Evolutionary conservation across 2,329 filamentous ascomycete genomes (phyloP).

Genomic region (Monosporascus sp.): DNA sequence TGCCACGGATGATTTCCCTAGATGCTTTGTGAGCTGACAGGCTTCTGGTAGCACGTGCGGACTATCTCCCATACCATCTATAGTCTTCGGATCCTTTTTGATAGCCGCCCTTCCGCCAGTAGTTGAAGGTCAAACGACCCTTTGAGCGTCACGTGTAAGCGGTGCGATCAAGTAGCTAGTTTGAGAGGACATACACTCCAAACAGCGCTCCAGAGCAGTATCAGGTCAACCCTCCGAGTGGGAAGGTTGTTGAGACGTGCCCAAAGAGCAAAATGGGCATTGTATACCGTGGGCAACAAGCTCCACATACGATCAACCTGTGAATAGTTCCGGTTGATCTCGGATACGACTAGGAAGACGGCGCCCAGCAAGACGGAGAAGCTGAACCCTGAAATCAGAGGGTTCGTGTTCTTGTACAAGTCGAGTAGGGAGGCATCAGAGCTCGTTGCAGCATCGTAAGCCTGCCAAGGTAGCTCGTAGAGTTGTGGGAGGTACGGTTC

Average conservation of each 20-base stretch:
- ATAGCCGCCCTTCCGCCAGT: conserved; percentile 94
- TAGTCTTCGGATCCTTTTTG: conserved; percentile 88
- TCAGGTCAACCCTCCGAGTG: conserved; percentile 64
- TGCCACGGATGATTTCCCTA: conserved; percentile 65
- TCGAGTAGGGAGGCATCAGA: conserved; percentile 53
- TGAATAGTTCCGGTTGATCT: conserved; percentile 92
- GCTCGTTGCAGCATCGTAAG: conserved; percentile 55
- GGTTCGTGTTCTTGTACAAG: conserved; percentile 81
- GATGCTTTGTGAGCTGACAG: conserved; percentile 13
- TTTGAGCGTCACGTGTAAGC: conserved; percentile 25
- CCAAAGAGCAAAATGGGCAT: conserved; percentile 80
- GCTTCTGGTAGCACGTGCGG: neutral
- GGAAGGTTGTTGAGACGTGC: conserved; percentile 68
- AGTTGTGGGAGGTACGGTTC: conserved; percentile 69
- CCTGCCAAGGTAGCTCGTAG: conserved; percentile 60
- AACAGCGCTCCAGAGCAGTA: conserved; percentile 62
- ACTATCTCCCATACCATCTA: conserved; percentile 54
- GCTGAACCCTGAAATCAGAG: conserved; percentile 68
- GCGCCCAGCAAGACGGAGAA: conserved; percentile 66
- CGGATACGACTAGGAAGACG: conserved; percentile 69
- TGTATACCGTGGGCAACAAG: conserved; percentile 79
- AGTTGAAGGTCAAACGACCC: conserved; percentile 87
- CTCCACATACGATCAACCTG: conserved; percentile 94
- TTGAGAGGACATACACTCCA: conserved; percentile 65
- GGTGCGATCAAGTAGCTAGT: neutral